Percentiles rank a stretch among this genome's conserved stretches.
Evolutionary conservation across 139 green algal genomes (phyloP).

Genomic region (Coelastrella sp.): DNA sequence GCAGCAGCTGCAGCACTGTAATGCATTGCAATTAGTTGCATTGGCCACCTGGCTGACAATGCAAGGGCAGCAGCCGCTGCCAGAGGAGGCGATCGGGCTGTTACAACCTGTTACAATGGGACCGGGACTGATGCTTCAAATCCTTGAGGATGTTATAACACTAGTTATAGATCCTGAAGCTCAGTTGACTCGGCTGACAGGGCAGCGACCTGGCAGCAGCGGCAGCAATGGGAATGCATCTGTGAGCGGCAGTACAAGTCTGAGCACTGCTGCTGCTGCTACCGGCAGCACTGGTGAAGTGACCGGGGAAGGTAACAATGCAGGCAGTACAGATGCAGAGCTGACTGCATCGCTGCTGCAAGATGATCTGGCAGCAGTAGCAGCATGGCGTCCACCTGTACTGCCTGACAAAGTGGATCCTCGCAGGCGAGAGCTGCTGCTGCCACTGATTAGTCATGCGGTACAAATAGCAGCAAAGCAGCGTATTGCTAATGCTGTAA

Average conservation of each 20-base stretch:
- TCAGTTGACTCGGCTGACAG: neutral
- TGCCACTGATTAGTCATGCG: slow-evolving; percentile 8
- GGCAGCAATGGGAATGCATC: neutral
- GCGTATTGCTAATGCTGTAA: neutral
- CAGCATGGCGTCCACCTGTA: slow-evolving; percentile 26
- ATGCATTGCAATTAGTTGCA: slow-evolving; percentile 19
- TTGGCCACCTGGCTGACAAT: slow-evolving; percentile 15
- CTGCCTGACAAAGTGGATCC: slow-evolving; percentile 15
- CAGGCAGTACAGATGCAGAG: neutral
- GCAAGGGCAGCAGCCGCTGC: slow-evolving; percentile 30
- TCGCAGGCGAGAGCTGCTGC: slow-evolving; percentile 15
- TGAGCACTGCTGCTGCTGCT: slow-evolving; percentile 9
- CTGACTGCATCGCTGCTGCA: slow-evolving; percentile 3
- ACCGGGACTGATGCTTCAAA: slow-evolving; percentile 10
- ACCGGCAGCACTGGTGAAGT: slow-evolving; percentile 8
- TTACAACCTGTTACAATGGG: slow-evolving; percentile 28
- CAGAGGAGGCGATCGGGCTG: slow-evolving; percentile 14
- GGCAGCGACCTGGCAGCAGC: neutral
- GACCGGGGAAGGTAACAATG: too few species aligned
- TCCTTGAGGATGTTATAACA: slow-evolving; percentile 22
- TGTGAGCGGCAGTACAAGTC: neutral
- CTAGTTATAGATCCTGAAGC: slow-evolving; percentile 27
- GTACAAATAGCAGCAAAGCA: slow-evolving; percentile 17
- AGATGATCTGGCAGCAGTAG: slow-evolving; percentile 32
- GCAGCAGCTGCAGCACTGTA: slow-evolving; percentile 22